Percentiles rank a stretch among this genome's conserved stretches.
Conservation (phyloP, 1,284 basidiomycete species). For the Phlebopus sp. region DNA sequence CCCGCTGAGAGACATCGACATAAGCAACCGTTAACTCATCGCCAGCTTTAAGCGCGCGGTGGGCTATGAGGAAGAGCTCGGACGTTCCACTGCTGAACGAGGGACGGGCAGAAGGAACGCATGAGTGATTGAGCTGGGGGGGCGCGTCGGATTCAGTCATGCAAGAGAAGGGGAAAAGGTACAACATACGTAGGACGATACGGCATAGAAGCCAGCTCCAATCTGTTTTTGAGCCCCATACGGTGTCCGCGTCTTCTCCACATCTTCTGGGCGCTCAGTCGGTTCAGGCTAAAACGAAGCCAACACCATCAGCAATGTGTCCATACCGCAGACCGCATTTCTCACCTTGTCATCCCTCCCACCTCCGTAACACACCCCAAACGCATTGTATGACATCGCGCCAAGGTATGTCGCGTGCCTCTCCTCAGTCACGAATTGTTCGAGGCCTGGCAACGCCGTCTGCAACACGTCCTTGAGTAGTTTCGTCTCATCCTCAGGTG, state of each 20-base stretch:
- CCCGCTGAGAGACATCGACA: conserved; percentile 59
- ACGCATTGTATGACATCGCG: conserved; percentile 73
- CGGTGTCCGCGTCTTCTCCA: conserved; percentile 71
- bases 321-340: conserved; percentile 1
- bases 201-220: conserved; percentile 67
- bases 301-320: conserved; percentile 2
- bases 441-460: conserved; percentile 65
- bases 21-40: conserved; percentile 73
- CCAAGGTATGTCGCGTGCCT: conserved; percentile 60
- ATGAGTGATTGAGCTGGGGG: conserved; percentile 62
- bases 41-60: conserved; percentile 61
- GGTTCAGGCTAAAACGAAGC: conserved; percentile 43
- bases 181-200: conserved; percentile 66
- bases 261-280: conserved; percentile 55
- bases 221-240: conserved; percentile 70
- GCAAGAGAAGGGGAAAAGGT: neutral
- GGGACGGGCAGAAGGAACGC: conserved; percentile 60
- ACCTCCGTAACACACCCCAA: conserved; percentile 60
- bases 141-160: neutral
- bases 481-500: conserved; percentile 48
- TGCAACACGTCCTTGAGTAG: conserved; percentile 57
- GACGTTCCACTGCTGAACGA: conserved; percentile 60
- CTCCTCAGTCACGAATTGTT: conserved; percentile 64
- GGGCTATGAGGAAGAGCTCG: conserved; percentile 66
- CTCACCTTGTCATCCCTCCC: conserved; percentile 71